Base-by-base conservation (phyloP, 2,329 filamentous ascomycete genomes). In the Colletotrichum cereale region DNA sequence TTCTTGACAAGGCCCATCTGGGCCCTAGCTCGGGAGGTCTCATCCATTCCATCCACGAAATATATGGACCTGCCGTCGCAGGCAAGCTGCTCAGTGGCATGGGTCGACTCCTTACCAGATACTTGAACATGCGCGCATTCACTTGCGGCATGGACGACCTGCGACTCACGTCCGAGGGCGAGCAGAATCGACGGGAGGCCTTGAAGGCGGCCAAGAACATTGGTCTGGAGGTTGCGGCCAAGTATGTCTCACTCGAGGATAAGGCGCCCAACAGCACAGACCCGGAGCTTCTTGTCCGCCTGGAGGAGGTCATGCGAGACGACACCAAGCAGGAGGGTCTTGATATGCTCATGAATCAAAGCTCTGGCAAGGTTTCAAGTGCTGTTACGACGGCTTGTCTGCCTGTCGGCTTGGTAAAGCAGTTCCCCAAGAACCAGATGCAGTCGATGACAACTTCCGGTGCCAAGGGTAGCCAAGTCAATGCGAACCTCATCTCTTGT, bases 131-230 rank as follows among this genome's bases (percentile, higher is more conserved):
- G 91, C 89, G 95, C 62, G 96, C 96, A 2, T 98, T 98, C 80
- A 96, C 94, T 74, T 99, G 96, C 81, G 97, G 97, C 79, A 97
- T 99, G 82, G 96, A 99, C 77, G 97, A 99, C 85, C 86, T 99
- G 70, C 90, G 93, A 69, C 89, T 99, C 62, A 98, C 96, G 0
- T 85, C 88, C 1, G 85, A 93, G 73, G 96, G 96, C 64, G 95
- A 99, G 79, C 84, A 84, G 66, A 85, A 87, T 64, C 91, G 96
- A 52, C 89, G 88, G 75, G 85, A 92, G 74, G 90, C 91, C 73
- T 84, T 99, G 16, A 83, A 87, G 73, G 88, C 88, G 61, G 93
- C 94, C 0, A 84, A 90, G 48, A 83, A 81, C 3, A 88, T 96
- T 67, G 96, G 96, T 71, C 87, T 95, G 8, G 86, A 94, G 67